These are phyloP conservation scores for Vickermania spadyakhi DNA, from an alignment of 208 protist genomes.

Conservation along the genomic window DNA sequence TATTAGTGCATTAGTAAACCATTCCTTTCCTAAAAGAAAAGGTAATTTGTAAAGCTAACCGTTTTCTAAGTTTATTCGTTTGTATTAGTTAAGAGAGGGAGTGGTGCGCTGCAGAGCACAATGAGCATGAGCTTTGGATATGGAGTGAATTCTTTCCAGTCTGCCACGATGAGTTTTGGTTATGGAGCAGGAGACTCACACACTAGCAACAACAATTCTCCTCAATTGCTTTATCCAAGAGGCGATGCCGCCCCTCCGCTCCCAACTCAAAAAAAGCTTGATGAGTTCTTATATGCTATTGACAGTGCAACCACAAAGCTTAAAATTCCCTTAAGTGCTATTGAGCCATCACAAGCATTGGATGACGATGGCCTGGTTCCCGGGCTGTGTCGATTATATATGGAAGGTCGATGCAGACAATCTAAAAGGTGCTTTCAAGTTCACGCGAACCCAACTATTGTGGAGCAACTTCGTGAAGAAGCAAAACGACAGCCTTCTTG, in stretches of 20 bases:
- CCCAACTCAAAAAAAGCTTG: not conserved
- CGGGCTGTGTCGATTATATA: conserved; percentile 66
- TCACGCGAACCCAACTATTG: conserved; percentile 49
- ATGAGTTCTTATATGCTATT: conserved; percentile 43
- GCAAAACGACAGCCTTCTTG: conserved; percentile 52
- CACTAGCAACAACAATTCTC: not conserved
- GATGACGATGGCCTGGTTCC: conserved; percentile 73
- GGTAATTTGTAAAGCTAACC: too few species aligned
- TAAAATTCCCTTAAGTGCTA: conserved; percentile 42
- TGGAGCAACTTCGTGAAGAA: conserved; percentile 49
- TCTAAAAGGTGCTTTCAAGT: conserved; percentile 68
- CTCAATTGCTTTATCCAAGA: not conserved
- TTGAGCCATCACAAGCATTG: conserved; percentile 64
- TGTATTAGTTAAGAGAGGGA: too few species aligned
- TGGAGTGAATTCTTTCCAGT: not conserved
- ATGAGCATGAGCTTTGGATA: conserved; percentile 1
- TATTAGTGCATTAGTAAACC: too few species aligned
- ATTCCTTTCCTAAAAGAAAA: too few species aligned
- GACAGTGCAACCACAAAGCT: conserved; percentile 81
- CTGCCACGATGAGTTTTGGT: not conserved
- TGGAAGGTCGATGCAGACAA: conserved; percentile 71
- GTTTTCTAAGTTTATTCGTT: too few species aligned
- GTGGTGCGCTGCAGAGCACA: too few species aligned
- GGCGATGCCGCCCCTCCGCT: not conserved
- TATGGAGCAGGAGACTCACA: not conserved